Evolutionary conservation across 148 eudicot species (phyloP).

Genomic region (Bassia scoparia): DNA sequence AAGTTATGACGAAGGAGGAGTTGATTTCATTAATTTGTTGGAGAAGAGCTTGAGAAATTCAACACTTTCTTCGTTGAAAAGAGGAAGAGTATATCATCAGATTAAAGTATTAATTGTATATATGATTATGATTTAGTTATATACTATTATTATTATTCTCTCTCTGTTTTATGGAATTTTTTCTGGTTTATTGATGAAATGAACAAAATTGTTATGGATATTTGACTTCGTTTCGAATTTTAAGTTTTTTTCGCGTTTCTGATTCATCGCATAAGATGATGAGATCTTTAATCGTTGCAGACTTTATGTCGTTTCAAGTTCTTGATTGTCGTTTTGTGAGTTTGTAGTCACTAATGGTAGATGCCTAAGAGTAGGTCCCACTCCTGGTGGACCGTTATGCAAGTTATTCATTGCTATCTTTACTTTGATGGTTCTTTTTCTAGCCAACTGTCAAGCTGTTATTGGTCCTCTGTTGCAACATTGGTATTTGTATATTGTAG

Average conservation of each 20-base stretch:
- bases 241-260: background rate
- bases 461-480: background rate
- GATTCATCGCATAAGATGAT: background rate
- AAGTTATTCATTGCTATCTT: conserved; percentile 6
- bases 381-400: background rate
- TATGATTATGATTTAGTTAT: background rate
- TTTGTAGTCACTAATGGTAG: background rate
- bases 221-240: background rate
- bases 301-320: conserved; percentile 9
- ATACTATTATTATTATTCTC: background rate
- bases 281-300: background rate
- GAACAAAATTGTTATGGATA: background rate
- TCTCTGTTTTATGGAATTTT: background rate
- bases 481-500: background rate
- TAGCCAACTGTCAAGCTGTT: background rate
- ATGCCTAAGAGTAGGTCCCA: conserved; percentile 15
- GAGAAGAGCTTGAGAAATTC: conserved; percentile 89
- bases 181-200: background rate
- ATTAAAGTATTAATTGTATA: conserved; percentile 49
- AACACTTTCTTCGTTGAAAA: conserved; percentile 80
- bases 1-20: conserved; percentile 59
- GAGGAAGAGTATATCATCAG: conserved; percentile 93
- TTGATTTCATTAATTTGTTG: conserved; percentile 57
- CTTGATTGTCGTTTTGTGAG: conserved; percentile 12
- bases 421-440: background rate